Conservation (phyloP, 2,329 filamentous ascomycete species). For the Microascus cirrosus region DNA sequence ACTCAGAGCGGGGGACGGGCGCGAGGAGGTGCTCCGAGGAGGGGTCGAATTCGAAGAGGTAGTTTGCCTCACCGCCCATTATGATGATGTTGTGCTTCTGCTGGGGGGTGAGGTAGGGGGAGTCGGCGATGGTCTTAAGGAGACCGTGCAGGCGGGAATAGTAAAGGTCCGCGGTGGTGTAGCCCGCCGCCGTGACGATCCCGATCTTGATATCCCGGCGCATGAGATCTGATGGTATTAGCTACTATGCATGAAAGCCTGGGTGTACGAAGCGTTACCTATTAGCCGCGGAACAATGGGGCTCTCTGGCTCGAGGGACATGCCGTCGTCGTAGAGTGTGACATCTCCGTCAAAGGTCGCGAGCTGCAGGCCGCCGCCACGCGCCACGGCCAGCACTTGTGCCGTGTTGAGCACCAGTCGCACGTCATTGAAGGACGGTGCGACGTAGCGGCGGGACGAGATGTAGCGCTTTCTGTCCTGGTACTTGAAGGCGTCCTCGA, state of each 20-base stretch:
- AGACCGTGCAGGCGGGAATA: conserved; percentile 79
- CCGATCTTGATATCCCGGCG: conserved; percentile 71
- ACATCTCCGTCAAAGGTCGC: conserved; percentile 98
- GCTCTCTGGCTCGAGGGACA: conserved; percentile 63
- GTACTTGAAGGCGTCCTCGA: conserved; percentile 84
- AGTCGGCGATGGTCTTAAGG: conserved; percentile 61
- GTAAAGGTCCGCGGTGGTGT: conserved; percentile 79
- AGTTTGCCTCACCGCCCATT: conserved; percentile 94
- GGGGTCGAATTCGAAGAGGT: conserved; percentile 71
- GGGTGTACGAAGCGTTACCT: conserved; percentile 17
- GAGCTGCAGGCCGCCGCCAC: conserved; percentile 57
- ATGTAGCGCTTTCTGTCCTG: conserved; percentile 83
- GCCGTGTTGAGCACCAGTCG: conserved; percentile 88
- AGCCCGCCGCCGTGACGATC: conserved; percentile 94
- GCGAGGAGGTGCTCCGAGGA: conserved; percentile 55
- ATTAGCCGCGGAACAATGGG: conserved; percentile 61
- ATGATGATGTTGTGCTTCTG: conserved; percentile 76
- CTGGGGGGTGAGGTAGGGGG: conserved; percentile 44
- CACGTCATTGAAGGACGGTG: conserved; percentile 95
- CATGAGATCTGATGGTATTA: conserved; percentile 47
- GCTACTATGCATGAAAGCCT: background rate
- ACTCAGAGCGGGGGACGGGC: conserved; percentile 53
- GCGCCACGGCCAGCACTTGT: conserved; percentile 83
- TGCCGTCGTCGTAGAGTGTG: conserved; percentile 85
- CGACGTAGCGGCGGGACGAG: conserved; percentile 82